Base-by-base conservation (phyloP, 371 early-diverging fungal species). In the Coemansia linderi region DNA sequence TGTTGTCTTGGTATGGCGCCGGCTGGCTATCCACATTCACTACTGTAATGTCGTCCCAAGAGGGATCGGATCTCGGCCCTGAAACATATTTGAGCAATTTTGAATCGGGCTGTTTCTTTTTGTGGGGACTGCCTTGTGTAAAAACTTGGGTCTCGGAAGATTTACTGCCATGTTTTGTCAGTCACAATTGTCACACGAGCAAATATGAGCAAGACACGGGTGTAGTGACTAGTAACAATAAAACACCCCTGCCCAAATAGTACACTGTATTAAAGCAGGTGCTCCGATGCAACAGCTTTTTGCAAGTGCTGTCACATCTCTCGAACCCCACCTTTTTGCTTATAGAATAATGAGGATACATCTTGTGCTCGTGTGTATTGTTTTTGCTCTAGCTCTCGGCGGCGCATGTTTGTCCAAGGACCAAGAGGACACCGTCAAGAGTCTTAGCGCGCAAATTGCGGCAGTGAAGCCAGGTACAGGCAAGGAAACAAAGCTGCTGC, bases 401-500 rank as follows among this genome's bases (percentile, higher is more conserved):
- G 27, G 50, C 38, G 17, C 40, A 38, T 61, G 60, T 31, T 10
- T 75, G 40, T 48, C 67, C 13, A 54, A 62, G 8, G 70, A 67
- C 46, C 71, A 70, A 38, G 41, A 46, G 37, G 15, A 33, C n/a
- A 36, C 37, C 15, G 61, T 67, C 1, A 40, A 33, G 15, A 46
- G 46, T 41, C 63, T 75, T 24, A 64, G 60, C 5, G 46, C 36
- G 12, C 67, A 60, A 37, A 63, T 75, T 10, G 50, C 54, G 22
- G 33, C 22, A 19, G 50, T 46, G 8, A 66, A 66, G 24, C 56
- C 59, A 37, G 59, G 65, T 4, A 62, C 66, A 46, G 43, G 19
- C 7, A 57, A 52, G 24, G 68, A 75, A 44, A 75, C 63, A 33
- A 59, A 52, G 56, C 39, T 67, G n/a, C 36, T 75, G 7, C 61